Conservation (phyloP, 177 flowering plant species). For the Telopea speciosissima region DNA sequence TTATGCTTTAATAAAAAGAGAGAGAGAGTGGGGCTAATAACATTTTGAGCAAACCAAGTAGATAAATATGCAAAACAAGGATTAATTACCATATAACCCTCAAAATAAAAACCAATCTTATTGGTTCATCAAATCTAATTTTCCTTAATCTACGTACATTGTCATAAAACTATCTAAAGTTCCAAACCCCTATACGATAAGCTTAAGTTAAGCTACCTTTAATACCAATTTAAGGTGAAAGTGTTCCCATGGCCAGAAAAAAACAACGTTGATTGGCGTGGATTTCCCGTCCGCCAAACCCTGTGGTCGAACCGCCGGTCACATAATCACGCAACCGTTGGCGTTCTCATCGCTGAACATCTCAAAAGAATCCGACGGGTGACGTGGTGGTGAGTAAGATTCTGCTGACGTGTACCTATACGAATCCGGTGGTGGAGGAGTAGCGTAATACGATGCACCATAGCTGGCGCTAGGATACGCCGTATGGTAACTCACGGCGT, state of each 20-base stretch:
- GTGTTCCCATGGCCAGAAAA: no score
- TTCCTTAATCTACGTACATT: neutral
- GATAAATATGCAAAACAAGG: no score
- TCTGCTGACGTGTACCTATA: constrained; percentile 18
- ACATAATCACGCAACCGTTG: constrained; percentile 56
- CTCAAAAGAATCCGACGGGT: constrained; percentile 29
- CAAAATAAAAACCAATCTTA: neutral
- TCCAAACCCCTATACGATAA: no score
- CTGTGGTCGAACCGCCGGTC: constrained; percentile 7
- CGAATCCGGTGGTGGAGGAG: constrained; percentile 27
- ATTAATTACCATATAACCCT: no score
- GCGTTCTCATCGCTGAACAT: constrained; percentile 58
- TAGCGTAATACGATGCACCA: constrained; percentile 25
- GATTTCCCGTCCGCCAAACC: no score
- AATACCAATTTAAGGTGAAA: no score
- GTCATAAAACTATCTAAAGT: neutral
- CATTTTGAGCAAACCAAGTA: no score
- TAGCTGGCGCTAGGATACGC: constrained; percentile 25
- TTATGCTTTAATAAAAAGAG: no score
- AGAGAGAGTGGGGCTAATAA: no score
- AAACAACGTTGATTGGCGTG: no score
- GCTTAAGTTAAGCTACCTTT: no score
- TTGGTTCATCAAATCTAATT: neutral
- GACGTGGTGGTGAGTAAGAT: neutral
- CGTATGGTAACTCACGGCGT: constrained; percentile 32